Evolutionary conservation across 2,329 filamentous ascomycete genomes (phyloP).

Genomic region (Byssothecium circinans): DNA sequence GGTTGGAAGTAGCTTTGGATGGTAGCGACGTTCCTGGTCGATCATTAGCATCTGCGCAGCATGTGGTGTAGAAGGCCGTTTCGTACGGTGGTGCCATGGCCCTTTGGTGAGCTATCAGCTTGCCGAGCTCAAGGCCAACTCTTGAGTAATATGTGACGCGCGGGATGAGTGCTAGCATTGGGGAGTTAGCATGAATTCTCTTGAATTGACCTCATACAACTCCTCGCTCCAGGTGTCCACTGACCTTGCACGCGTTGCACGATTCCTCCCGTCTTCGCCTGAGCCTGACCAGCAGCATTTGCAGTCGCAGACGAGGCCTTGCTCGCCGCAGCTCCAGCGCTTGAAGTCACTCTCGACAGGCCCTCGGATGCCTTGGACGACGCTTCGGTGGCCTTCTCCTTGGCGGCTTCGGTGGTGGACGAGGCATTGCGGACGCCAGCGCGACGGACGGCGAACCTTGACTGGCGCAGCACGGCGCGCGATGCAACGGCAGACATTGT

Average conservation of each 20-base stretch:
- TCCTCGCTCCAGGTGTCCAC: conserved; percentile 39
- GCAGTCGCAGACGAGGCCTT: conserved; percentile 64
- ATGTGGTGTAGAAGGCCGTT: too few species aligned
- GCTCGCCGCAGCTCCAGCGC: conserved; percentile 75
- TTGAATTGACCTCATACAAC: conserved; percentile 15
- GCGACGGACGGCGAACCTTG: conserved; percentile 40
- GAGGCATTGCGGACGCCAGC: conserved; percentile 52
- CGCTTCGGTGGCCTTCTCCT: conserved; percentile 64
- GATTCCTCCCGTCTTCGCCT: conserved; percentile 71
- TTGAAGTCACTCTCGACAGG: conserved; percentile 76
- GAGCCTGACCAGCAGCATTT: conserved; percentile 62
- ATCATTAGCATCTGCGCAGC: conserved; percentile 17
- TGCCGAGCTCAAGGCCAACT: conserved; percentile 83
- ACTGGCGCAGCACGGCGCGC: conserved; percentile 44
- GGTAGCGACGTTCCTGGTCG: conserved; percentile 69
- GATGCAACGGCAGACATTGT: conserved; percentile 48
- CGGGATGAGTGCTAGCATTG: conserved; percentile 72
- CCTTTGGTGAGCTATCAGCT: conserved; percentile 83
- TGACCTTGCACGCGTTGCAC: conserved; percentile 83
- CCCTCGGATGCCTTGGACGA: conserved; percentile 76
- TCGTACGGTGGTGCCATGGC: conserved; percentile 95
- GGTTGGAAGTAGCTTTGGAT: conserved; percentile 87
- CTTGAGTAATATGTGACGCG: conserved; percentile 88
- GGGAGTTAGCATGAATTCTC: not conserved
- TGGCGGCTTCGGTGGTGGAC: conserved; percentile 52